Evolutionary conservation across 2,329 filamentous ascomycete genomes (phyloP).

Genomic region (Epichloe typhina): DNA sequence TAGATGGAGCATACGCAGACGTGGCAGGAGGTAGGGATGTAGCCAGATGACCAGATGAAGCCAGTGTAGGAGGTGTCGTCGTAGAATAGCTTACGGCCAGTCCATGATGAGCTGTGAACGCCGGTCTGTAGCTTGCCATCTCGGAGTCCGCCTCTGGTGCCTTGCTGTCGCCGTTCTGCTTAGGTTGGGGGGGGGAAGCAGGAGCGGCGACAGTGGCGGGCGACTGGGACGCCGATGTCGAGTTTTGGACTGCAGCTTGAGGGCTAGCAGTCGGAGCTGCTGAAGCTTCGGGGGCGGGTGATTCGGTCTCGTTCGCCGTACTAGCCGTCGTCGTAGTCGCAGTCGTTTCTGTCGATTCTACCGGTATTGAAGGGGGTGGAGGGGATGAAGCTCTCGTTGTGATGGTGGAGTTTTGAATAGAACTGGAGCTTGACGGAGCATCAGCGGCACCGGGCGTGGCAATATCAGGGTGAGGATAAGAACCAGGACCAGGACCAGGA

Average conservation of each 20-base stretch:
- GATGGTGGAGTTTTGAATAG: constrained; percentile 1
- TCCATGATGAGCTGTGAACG: constrained; percentile 11
- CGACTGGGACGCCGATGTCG: constrained; percentile 7
- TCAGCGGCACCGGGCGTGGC: constrained; percentile 5
- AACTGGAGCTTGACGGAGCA: constrained; percentile 5
- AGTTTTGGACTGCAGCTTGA: constrained; percentile 1
- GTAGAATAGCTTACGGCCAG: constrained; percentile 16
- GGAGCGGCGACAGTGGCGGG: constrained; percentile 7
- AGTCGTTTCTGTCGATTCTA: background rate
- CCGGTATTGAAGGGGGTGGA: constrained; percentile 1
- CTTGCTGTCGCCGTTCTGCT: constrained; percentile 21
- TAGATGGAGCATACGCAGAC: constrained; percentile 9
- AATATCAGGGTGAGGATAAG: constrained; percentile 1
- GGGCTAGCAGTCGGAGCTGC: constrained; percentile 1
- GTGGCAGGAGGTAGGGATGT: constrained; percentile 5
- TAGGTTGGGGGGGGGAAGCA: constrained; percentile 8
- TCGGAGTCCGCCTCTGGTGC: constrained; percentile 16
- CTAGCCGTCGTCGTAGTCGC: background rate
- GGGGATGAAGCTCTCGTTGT: constrained; percentile 2
- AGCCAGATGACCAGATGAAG: constrained; percentile 5
- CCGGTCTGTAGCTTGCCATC: constrained; percentile 20
- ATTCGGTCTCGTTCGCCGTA: background rate
- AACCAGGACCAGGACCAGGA: constrained; percentile 5
- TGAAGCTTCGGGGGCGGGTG: background rate
- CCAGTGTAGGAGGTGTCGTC: constrained; percentile 4